These are phyloP conservation scores for Pichia sp. DNA, from an alignment of 1,139 yeast genomes.

Conservation along the genomic window DNA sequence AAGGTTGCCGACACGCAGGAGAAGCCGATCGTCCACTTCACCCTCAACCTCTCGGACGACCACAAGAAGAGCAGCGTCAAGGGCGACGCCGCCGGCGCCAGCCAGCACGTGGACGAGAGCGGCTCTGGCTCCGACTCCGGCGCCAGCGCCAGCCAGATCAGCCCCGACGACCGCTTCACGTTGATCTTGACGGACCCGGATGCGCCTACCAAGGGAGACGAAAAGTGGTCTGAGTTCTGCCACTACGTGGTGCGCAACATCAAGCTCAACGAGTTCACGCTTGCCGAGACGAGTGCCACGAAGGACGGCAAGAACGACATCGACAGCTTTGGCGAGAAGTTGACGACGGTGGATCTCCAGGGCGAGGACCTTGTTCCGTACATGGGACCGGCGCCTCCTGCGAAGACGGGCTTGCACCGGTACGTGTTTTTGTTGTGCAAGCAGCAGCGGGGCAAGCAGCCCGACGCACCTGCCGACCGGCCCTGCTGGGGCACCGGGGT, in stretches of 20 bases:
- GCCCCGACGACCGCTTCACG: constrained; percentile 54
- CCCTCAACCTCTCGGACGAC: constrained; percentile 51
- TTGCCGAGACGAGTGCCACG: neutral
- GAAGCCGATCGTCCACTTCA: constrained; percentile 61
- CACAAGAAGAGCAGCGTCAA: neutral
- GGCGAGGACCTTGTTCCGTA: constrained; percentile 42
- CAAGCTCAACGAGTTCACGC: constrained; percentile 34
- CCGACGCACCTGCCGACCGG: constrained; percentile 42
- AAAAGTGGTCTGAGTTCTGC: constrained; percentile 83
- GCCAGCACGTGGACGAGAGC: neutral
- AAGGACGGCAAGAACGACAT: constrained; percentile 6
- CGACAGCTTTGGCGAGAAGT: constrained; percentile 23
- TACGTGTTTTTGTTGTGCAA: constrained; percentile 72
- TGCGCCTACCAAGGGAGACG: constrained; percentile 80
- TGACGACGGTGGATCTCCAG: constrained; percentile 28
- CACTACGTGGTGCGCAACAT: constrained; percentile 74
- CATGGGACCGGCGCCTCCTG: constrained; percentile 82
- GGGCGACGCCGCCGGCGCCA: neutral
- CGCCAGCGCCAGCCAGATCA: too few relatives aligned
- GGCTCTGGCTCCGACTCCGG: neutral
- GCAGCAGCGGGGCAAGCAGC: constrained; percentile 44
- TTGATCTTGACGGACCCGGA: constrained; percentile 87
- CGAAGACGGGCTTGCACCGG: constrained; percentile 75
- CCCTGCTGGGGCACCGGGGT: constrained; percentile 79
- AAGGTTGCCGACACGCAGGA: constrained; percentile 61